A percentile compares a stretch with the other conserved stretches of the same genome.
Conservation (phyloP, 108 stramenopile genomes). For the Cylindrotheca closterium region DNA sequence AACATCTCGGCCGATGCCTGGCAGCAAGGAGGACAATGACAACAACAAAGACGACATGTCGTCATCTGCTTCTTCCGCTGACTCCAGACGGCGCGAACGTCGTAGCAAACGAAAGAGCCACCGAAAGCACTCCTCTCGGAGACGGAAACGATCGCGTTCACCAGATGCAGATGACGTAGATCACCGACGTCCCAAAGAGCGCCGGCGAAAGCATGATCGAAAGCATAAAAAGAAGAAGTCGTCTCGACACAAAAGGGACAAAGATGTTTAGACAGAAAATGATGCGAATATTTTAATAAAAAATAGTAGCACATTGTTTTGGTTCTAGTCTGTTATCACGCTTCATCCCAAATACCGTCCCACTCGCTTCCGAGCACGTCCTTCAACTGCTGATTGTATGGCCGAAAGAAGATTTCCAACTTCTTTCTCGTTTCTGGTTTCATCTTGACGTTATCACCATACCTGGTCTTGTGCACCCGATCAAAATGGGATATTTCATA, state of each 20-base stretch:
- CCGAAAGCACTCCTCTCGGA: neutral
- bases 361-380: conserved; percentile 10
- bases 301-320: too few relatives aligned
- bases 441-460: neutral
- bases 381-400: conserved; percentile 16
- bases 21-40: neutral
- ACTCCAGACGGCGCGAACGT: neutral
- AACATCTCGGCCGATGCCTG: neutral
- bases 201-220: neutral
- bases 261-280: too few relatives aligned
- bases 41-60: neutral
- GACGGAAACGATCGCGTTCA: neutral
- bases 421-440: neutral
- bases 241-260: neutral
- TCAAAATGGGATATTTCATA: neutral
- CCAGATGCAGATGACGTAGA: neutral
- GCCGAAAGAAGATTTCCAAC: conserved; percentile 9
- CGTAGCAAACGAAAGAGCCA: neutral
- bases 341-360: conserved; percentile 11
- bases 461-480: conserved; percentile 4
- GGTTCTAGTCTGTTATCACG: neutral
- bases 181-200: neutral
- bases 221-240: neutral
- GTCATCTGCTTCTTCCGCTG: neutral
- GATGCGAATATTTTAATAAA: too few relatives aligned